Conservation (phyloP, 1,284 basidiomycete species). For the Puccinia hordei region DNA sequence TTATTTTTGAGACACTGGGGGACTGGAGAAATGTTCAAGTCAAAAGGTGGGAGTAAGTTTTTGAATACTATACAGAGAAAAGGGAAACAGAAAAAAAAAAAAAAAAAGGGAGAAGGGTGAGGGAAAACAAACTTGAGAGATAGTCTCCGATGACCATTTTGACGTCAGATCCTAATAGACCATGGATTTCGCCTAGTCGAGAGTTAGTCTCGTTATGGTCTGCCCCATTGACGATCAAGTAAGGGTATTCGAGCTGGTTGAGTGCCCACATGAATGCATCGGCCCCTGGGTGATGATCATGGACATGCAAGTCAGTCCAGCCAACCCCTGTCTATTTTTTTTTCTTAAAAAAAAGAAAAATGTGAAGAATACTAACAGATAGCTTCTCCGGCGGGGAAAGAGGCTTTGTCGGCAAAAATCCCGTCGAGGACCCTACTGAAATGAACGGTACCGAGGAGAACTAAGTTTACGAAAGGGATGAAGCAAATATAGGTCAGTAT, state of each 20-base stretch:
- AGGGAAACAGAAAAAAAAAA: too few species aligned
- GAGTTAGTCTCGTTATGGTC: conserved; percentile 41
- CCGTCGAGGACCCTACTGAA: conserved; percentile 35
- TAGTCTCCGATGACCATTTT: conserved; percentile 49
- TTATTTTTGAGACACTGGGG: conserved; percentile 27
- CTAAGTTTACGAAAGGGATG: not conserved
- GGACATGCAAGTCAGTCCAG: too few species aligned
- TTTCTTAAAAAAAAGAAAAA: too few species aligned
- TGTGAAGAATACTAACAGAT: conserved; percentile 25
- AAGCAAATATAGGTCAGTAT: too few species aligned
- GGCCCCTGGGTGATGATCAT: conserved; percentile 25
- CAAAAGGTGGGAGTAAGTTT: too few species aligned
- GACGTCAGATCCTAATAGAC: conserved; percentile 15
- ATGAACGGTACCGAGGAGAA: conserved; percentile 39
- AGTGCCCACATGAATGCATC: conserved; percentile 47
- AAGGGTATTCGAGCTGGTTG: conserved; percentile 41
- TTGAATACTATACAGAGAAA: too few species aligned
- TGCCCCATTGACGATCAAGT: conserved; percentile 29
- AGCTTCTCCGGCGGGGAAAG: conserved; percentile 45
- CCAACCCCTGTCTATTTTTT: too few species aligned
- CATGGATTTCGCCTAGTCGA: conserved; percentile 31
- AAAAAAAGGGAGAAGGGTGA: too few species aligned
- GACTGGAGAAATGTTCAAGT: not conserved
- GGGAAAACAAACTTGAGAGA: conserved; percentile 26
- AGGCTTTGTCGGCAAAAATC: conserved; percentile 26